Evolutionary conservation across 2,329 filamentous ascomycete species (phyloP), one percentile per base, ranked within the genome.

Genomic region (Xylariaceae sp.): DNA sequence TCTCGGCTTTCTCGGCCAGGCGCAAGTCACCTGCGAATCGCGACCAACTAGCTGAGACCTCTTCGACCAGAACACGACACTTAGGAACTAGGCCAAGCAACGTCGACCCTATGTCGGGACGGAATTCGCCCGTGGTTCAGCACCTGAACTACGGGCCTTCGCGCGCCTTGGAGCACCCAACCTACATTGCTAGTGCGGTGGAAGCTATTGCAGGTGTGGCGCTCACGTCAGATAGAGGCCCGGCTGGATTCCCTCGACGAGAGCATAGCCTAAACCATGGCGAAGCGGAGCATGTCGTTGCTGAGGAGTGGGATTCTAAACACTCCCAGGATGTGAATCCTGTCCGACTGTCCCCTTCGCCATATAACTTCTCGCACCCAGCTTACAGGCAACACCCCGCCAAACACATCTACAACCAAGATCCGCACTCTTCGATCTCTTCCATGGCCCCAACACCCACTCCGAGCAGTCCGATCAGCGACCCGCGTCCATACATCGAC

Each of bases 231-330:
- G 64, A 63, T 49, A 59, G 62, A 61, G 66, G 64, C 53, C 60
- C 67, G 51, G 60, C 52, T 51, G 54, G 50, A 48, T 63, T 63
- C 53, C 60, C 65, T 62, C 68, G 61, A 63, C 67, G 64, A 56
- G 68, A 71, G 55, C 68, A 69, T 57, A 70, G 69, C 59, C 59
- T 68, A 58, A 68, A 64, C 57, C 60, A 64, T 55, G 67, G 66
- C 58, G 68, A 67, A 59, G 63, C 63, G 61, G 68, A 62, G 37
- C 60, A 63, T 55, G 61, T 67, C 60, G 65, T 62, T 50, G 64
- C 64, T 50, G 62, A 60, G 64, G 51, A 58, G 56, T 65, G 64
- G 54, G 65, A 67, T 62, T 57, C 63, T 62, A 69, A 69, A 66
- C 66, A 66, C 11, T 56, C 58, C 58, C 68, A 61, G 62, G 65